These are phyloP conservation scores for Rutstroemia sp. DNA, from an alignment of 2,329 filamentous ascomycete genomes.

Conservation along the genomic window DNA sequence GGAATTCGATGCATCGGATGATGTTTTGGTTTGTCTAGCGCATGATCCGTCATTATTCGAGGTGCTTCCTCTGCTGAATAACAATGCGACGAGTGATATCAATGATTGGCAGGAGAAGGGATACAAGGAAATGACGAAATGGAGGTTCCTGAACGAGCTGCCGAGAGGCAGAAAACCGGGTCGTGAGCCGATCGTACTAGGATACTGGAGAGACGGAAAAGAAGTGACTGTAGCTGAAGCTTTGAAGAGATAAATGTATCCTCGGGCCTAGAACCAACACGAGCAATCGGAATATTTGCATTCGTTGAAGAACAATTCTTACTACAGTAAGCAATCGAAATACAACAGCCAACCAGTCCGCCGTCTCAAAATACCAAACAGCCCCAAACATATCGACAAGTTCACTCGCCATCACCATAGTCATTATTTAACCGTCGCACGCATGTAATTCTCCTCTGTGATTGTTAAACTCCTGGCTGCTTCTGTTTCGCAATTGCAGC, in stretches of 20 bases:
- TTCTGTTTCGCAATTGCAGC: too few relatives aligned
- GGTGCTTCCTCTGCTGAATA: neutral
- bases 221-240: neutral
- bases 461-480: too few relatives aligned
- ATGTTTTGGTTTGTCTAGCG: neutral
- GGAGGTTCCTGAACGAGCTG: neutral
- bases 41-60: neutral
- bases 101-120: neutral
- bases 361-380: too few relatives aligned
- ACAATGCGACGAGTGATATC: neutral
- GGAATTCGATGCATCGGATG: neutral
- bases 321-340: too few relatives aligned
- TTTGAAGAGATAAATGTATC: neutral
- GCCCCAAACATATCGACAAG: too few relatives aligned
- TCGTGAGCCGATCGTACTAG: neutral
- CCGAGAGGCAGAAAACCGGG: neutral
- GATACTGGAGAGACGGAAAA: neutral
- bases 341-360: too few relatives aligned
- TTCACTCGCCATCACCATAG: too few relatives aligned
- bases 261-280: too few relatives aligned
- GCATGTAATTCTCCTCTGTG: too few relatives aligned
- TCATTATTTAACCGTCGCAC: too few relatives aligned
- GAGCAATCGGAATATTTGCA: too few relatives aligned
- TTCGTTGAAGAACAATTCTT: too few relatives aligned
- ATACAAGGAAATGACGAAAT: neutral